Evolutionary conservation across 2,329 filamentous ascomycete species (phyloP), one percentile per base, ranked within the genome.

Genomic region (Aspergillus sp.): DNA sequence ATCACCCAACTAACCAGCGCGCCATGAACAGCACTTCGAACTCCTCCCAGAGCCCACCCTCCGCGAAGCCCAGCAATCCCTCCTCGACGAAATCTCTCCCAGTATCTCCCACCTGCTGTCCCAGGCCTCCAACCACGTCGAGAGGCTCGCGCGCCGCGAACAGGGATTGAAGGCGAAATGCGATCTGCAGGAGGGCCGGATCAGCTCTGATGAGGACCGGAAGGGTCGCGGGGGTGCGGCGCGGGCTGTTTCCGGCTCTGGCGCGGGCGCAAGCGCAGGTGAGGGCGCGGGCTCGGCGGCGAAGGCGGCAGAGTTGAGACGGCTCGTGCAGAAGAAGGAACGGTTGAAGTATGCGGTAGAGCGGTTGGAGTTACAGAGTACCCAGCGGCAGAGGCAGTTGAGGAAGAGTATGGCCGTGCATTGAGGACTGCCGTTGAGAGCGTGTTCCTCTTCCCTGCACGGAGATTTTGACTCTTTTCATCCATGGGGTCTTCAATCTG

Each of bases 1-100:
- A n/a, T n/a, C n/a, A n/a, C n/a, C n/a, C n/a, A n/a, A n/a, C n/a
- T n/a, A n/a, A n/a, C n/a, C n/a, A n/a, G n/a, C n/a, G n/a, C n/a
- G n/a, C n/a, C n/a, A n/a, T n/a, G 16, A 28, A 35, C 48, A 93
- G 80, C 88, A 94, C 64, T 95, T 93, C 62, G 88, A 95, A 58
- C 78, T 94, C 26, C 83, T 94, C 47, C 84, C 86, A 11, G 85
- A 93, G 55, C 76, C 82, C 8, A 83, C 83, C 32, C 75, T 95
- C 27, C 78, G 80, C 40, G 74, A 80, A 41, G 88, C 88, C 19
- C 88, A 95, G 60, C 71, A 83, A 44, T 80, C 85, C 4, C 75
- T 95, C 12, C 80, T 86, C 48, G 82, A 85, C 50, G 86, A 93
- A 55, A 91, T 94, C 46, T 80, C 81, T n/a, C 88, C 88, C 6